Percentiles rank a stretch among this genome's conserved stretches.
Conservation (phyloP, 1,284 basidiomycete species). For the Porogramme epimiltina region DNA sequence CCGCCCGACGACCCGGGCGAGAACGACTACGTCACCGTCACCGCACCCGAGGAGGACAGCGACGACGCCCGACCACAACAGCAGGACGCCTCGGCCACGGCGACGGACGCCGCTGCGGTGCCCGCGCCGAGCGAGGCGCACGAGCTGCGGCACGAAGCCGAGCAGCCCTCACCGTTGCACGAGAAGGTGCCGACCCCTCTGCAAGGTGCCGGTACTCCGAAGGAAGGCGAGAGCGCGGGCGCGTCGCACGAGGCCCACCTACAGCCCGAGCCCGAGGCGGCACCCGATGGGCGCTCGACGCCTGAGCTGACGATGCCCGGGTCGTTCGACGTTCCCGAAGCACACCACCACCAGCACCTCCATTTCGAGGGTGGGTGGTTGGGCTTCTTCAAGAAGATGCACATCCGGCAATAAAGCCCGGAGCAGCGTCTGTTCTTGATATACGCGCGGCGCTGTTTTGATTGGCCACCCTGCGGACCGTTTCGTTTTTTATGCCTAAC, state of each 20-base stretch:
- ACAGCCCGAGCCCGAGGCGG: background rate
- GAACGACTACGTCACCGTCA: conserved; percentile 32
- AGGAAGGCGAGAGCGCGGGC: conserved; percentile 1
- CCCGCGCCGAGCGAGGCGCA: conserved; percentile 20
- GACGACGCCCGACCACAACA: no score
- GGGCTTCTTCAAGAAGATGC: conserved; percentile 26
- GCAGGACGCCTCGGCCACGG: background rate
- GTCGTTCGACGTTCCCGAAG: conserved; percentile 39
- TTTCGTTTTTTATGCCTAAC: background rate
- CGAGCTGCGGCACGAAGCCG: conserved; percentile 25
- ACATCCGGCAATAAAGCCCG: conserved; percentile 19
- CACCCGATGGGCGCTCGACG: conserved; percentile 35
- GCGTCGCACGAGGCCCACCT: background rate
- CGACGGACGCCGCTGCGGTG: background rate
- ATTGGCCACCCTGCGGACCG: background rate
- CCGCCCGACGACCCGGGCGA: conserved; percentile 24
- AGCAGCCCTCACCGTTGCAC: conserved; percentile 25
- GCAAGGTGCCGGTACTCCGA: conserved; percentile 8
- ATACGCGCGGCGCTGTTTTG: background rate
- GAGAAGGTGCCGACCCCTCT: conserved; percentile 22
- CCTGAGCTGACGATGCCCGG: conserved; percentile 49
- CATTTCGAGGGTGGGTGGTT: conserved; percentile 22
- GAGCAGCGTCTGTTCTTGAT: no score
- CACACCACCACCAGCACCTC: conserved; percentile 19
- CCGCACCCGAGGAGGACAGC: conserved; percentile 27